A percentile compares a stretch with the other conserved stretches of the same genome.
Evolutionary conservation across 371 early-diverging fungal species (phyloP).

Genomic region (Syncephalis plumigaleata): DNA sequence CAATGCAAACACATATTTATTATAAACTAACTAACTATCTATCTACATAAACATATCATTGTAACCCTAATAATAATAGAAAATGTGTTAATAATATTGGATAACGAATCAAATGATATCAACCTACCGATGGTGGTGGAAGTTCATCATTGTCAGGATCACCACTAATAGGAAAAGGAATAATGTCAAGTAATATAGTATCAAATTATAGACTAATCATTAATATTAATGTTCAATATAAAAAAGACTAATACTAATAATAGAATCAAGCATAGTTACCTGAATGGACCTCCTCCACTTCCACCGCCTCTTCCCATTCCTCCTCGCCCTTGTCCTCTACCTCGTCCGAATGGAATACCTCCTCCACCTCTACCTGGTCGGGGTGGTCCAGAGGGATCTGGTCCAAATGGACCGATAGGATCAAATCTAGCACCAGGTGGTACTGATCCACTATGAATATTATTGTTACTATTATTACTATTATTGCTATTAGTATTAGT

Average conservation of each 20-base stretch:
- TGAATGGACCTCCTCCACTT: not conserved
- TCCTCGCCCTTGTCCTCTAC: slow-evolving; percentile 17
- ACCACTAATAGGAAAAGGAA: slow-evolving; percentile 15
- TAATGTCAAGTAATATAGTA: not conserved
- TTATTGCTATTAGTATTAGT: not conserved
- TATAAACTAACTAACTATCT: too few relatives aligned
- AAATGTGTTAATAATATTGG: slow-evolving; percentile 2
- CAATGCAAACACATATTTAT: too few relatives aligned
- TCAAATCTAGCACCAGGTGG: slow-evolving; percentile 93
- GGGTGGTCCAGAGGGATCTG: slow-evolving; percentile 6
- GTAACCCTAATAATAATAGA: slow-evolving; percentile 22
- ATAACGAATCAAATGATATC: not conserved
- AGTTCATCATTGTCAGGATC: slow-evolving; percentile 68
- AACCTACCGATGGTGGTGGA: slow-evolving; percentile 42
- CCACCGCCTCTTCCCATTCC: not conserved
- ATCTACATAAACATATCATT: slow-evolving; percentile 50
- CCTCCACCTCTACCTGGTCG: slow-evolving; percentile 17
- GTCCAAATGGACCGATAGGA: slow-evolving; percentile 72
- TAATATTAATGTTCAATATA: slow-evolving; percentile 4
- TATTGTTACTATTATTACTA: not conserved
- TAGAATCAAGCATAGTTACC: slow-evolving; percentile 3
- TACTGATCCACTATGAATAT: slow-evolving; percentile 39
- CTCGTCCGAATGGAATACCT: not conserved
- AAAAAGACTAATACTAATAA: too few relatives aligned
- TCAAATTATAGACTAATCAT: not conserved